Percentiles rank a stretch among this genome's conserved stretches.
phyloP scores from a whole-genome alignment of 179 eudicot genomes.

The Corrigiola litoralis region DNA sequence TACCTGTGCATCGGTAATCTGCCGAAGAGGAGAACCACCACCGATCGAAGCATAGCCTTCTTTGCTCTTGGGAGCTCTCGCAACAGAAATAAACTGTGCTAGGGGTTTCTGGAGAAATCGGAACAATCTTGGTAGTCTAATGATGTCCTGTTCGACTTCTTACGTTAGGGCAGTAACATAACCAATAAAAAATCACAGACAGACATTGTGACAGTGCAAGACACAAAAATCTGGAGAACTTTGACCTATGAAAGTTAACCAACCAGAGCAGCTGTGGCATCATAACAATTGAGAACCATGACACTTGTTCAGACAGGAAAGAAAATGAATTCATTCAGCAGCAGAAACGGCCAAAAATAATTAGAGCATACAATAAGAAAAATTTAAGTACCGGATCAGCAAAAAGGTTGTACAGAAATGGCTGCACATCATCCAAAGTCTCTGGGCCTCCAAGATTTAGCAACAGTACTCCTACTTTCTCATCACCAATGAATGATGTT shows the following conservation, averaged over 20 bases:
- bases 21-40: slow-evolving; percentile 98
- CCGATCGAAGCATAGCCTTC: slow-evolving; percentile 99
- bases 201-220: background rate
- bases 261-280: no score
- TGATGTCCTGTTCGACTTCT: slow-evolving; percentile 70
- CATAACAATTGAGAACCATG: background rate
- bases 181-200: background rate
- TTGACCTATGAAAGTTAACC: no score
- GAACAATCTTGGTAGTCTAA: slow-evolving; percentile 89
- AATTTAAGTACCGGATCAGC: slow-evolving; percentile 81
- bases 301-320: background rate
- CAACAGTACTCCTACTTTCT: slow-evolving; percentile 79
- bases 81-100: slow-evolving; percentile 89
- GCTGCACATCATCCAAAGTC: slow-evolving; percentile 92
- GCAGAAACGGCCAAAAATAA: background rate
- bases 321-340: background rate
- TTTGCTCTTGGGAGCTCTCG: slow-evolving; percentile 96
- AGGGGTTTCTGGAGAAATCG: slow-evolving; percentile 94
- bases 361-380: slow-evolving; percentile 6
- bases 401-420: slow-evolving; percentile 92
- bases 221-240: no score
- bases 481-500: slow-evolving; percentile 45
- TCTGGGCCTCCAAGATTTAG: slow-evolving; percentile 99
- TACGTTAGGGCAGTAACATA: slow-evolving; percentile 23
- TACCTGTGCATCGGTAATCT: slow-evolving; percentile 96